These are phyloP conservation scores for Fusarium sp. DNA, from an alignment of 2,329 filamentous ascomycete genomes.

Conservation along the genomic window DNA sequence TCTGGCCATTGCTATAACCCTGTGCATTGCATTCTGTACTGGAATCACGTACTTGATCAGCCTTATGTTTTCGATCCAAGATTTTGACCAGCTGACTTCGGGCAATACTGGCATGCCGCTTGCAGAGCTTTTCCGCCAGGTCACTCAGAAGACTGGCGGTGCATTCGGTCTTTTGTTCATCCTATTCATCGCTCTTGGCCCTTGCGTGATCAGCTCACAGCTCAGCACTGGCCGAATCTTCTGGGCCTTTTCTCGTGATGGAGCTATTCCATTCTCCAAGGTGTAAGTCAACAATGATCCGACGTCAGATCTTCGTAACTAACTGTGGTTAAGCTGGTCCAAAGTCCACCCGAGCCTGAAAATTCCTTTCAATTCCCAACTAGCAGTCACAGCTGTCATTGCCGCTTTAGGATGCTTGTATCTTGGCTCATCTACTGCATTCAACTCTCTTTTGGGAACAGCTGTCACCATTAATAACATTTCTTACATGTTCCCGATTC, in stretches of 20 bases:
- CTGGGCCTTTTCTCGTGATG: slow-evolving; percentile 19
- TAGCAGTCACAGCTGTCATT: not conserved
- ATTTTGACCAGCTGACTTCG: not conserved
- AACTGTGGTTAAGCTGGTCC: not conserved
- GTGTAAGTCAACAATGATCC: not conserved
- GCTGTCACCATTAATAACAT: slow-evolving; percentile 20
- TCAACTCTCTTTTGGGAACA: slow-evolving; percentile 8
- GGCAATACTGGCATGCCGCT: not conserved
- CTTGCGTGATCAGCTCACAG: slow-evolving; percentile 4
- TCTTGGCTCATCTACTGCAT: slow-evolving; percentile 12
- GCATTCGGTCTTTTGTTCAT: slow-evolving; percentile 6
- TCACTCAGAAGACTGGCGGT: not conserved
- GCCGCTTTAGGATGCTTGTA: slow-evolving; percentile 7
- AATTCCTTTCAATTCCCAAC: slow-evolving; percentile 7
- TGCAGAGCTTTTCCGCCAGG: slow-evolving; percentile 11
- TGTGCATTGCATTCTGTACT: slow-evolving; percentile 6
- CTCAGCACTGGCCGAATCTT: slow-evolving; percentile 14
- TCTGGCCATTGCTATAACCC: not conserved
- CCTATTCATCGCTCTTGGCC: not conserved
- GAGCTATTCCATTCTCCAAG: not conserved
- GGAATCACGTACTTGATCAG: slow-evolving; percentile 3
- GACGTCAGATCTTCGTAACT: rapidly evolving
- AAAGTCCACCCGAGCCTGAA: not conserved
- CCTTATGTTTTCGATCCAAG: slow-evolving; percentile 14
- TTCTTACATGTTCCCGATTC: slow-evolving; percentile 6